Conservation (phyloP, 2,329 filamentous ascomycete genomes). For the Penicillium sp. region DNA sequence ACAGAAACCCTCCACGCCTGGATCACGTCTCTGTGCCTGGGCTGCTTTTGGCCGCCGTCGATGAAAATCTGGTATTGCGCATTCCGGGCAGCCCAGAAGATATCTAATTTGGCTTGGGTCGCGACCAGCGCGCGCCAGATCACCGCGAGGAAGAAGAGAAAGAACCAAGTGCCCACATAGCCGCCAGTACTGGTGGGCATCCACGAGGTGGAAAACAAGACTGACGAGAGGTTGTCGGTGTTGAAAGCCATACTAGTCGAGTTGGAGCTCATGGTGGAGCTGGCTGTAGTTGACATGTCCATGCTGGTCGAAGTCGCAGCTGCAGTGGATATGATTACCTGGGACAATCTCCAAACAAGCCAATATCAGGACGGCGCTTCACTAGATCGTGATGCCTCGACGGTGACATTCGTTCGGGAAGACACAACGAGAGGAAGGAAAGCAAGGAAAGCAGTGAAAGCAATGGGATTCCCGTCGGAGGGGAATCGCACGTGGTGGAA, state of each 20-base stretch:
- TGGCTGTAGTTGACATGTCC: slow-evolving; percentile 5
- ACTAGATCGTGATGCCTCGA: no score
- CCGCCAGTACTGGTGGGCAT: slow-evolving; percentile 5
- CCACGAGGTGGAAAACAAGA: slow-evolving; percentile 6
- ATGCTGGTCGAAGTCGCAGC: slow-evolving; percentile 2
- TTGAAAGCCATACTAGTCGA: slow-evolving; percentile 7
- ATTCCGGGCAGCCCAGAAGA: slow-evolving; percentile 6
- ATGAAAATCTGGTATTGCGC: slow-evolving; percentile 6
- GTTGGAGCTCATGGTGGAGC: slow-evolving; percentile 3
- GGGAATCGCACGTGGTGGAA: no score
- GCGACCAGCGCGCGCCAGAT: slow-evolving; percentile 4
- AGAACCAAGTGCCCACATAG: slow-evolving; percentile 8
- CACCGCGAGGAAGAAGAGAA: slow-evolving; percentile 8
- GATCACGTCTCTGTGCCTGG: background rate
- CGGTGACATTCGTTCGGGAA: no score
- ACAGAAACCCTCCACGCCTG: slow-evolving; percentile 6
- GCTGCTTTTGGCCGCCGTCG: slow-evolving; percentile 8
- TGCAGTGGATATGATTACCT: slow-evolving; percentile 7
- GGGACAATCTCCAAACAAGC: no score
- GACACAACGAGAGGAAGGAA: no score
- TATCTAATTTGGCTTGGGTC: slow-evolving; percentile 2
- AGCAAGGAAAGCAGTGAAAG: no score
- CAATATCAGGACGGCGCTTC: no score
- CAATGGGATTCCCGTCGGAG: no score
- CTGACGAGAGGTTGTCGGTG: slow-evolving; percentile 5